Percentiles rank a stretch among this genome's conserved stretches.
Evolutionary conservation across 2,329 filamentous ascomycete species (phyloP).

Genomic region (Lachnum nothofagi): DNA sequence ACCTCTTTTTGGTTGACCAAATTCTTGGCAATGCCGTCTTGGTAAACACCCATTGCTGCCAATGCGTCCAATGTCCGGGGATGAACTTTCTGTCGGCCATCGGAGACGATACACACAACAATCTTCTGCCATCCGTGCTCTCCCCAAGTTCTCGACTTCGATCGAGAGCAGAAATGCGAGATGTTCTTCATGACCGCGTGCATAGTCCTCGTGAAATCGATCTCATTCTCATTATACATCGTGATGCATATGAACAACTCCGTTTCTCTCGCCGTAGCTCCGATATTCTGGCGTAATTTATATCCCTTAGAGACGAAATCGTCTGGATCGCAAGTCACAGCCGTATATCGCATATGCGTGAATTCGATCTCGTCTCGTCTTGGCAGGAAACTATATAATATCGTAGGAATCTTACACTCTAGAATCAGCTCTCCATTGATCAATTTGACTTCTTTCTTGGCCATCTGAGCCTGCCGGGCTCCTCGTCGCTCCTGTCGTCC

Average conservation of each 20-base stretch:
- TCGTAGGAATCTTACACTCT: conserved; percentile 98
- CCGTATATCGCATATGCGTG: conserved; percentile 97
- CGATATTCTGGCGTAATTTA: conserved; percentile 87
- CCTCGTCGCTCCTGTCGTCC: conserved; percentile 84
- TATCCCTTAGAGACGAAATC: conserved; percentile 87
- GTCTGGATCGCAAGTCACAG: conserved; percentile 95
- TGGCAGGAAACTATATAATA: conserved; percentile 93
- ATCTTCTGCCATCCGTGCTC: conserved; percentile 99
- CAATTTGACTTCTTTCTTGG: conserved; percentile 87
- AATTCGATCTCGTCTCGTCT: conserved; percentile 91
- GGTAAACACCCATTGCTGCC: conserved; percentile 95
- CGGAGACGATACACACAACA: conserved; percentile 92
- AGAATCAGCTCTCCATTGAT: conserved; percentile 97
- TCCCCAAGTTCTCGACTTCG: conserved; percentile 91
- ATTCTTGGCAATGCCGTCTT: conserved; percentile 98
- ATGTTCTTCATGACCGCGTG: conserved; percentile 99
- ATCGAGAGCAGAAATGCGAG: conserved; percentile 87
- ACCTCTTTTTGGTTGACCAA: conserved; percentile 94
- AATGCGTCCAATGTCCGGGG: conserved; percentile 88
- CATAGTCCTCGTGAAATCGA: conserved; percentile 95
- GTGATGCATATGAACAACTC: conserved; percentile 96
- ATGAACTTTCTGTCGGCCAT: conserved; percentile 90
- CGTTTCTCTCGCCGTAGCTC: conserved; percentile 76
- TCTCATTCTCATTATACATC: conserved; percentile 99
- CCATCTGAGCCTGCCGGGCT: conserved; percentile 79